Conservation (phyloP, 2,329 filamentous ascomycete genomes). For the Chaetomium strumarium region DNA sequence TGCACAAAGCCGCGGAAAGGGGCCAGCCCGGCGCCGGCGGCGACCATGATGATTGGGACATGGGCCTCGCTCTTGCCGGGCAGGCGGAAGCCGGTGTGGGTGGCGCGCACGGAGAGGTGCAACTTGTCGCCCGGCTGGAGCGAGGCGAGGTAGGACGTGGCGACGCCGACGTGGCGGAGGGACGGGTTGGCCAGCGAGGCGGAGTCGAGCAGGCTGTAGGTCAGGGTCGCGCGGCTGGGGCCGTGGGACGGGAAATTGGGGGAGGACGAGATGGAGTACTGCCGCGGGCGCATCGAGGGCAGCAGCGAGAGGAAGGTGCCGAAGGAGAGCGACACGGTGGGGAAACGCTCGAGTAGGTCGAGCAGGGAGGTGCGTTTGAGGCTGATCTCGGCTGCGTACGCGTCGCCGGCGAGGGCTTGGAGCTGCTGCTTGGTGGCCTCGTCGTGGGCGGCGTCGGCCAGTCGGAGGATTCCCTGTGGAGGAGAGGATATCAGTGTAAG, state of each 20-base stretch:
- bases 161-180: constrained; percentile 52
- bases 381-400: constrained; percentile 43
- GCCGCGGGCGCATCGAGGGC: constrained; percentile 70
- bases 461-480: constrained; percentile 33
- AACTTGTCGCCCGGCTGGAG: constrained; percentile 40
- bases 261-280: constrained; percentile 74
- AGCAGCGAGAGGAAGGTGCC: constrained; percentile 64
- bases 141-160: constrained; percentile 53
- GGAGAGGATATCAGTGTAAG: neutral
- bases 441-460: constrained; percentile 28
- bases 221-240: constrained; percentile 54
- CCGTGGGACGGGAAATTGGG: constrained; percentile 52
- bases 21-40: constrained; percentile 51
- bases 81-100: constrained; percentile 42
- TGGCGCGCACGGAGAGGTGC: constrained; percentile 44
- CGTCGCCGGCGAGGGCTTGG: constrained; percentile 39
- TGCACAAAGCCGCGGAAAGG: constrained; percentile 60
- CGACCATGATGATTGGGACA: constrained; percentile 47
- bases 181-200: constrained; percentile 47
- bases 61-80: constrained; percentile 35
- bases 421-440: constrained; percentile 35
- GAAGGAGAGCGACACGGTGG: constrained; percentile 55
- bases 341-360: constrained; percentile 62
- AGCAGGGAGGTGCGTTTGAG: constrained; percentile 58
- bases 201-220: constrained; percentile 59